A percentile compares a stretch with the other conserved stretches of the same genome.
Evolutionary conservation across 1,139 yeast genomes (phyloP).

Genomic region (Meyerozyma carpophila): DNA sequence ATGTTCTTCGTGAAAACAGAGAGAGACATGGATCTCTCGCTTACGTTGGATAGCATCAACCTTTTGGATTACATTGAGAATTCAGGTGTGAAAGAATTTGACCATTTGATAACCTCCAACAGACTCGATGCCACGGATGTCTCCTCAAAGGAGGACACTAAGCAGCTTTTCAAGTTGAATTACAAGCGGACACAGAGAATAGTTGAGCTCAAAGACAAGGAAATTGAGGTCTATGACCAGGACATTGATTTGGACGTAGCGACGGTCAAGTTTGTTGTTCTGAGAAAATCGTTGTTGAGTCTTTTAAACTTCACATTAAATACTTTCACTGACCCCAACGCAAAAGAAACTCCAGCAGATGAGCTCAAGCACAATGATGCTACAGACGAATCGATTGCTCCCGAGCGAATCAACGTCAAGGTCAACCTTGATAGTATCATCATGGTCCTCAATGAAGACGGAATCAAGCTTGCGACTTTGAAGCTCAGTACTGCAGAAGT

Average conservation of each 20-base stretch:
- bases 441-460: conserved; percentile 76
- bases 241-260: conserved; percentile 71
- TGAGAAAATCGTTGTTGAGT: conserved; percentile 75
- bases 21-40: conserved; percentile 60
- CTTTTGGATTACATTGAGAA: conserved; percentile 73
- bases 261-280: conserved; percentile 69
- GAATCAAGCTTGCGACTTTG: conserved; percentile 74
- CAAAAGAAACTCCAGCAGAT: conserved; percentile 64
- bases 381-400: conserved; percentile 50
- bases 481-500: conserved; percentile 71
- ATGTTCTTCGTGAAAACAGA: conserved; percentile 58
- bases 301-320: conserved; percentile 76
- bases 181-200: conserved; percentile 57
- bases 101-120: conserved; percentile 66
- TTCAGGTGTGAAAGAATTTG: conserved; percentile 58
- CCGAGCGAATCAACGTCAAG: conserved; percentile 67
- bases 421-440: conserved; percentile 71
- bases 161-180: conserved; percentile 56
- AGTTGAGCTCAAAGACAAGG: conserved; percentile 51
- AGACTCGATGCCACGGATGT: conserved; percentile 30
- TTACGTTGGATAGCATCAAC: conserved; percentile 58
- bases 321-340: conserved; percentile 80
- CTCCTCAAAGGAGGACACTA: conserved; percentile 12
- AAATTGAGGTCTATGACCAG: conserved; percentile 75
- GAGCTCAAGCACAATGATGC: conserved; percentile 59